Percentiles rank a stretch among this genome's conserved stretches.
Conservation (phyloP, 495 filamentous ascomycete species). For the Neurospora sp. region DNA sequence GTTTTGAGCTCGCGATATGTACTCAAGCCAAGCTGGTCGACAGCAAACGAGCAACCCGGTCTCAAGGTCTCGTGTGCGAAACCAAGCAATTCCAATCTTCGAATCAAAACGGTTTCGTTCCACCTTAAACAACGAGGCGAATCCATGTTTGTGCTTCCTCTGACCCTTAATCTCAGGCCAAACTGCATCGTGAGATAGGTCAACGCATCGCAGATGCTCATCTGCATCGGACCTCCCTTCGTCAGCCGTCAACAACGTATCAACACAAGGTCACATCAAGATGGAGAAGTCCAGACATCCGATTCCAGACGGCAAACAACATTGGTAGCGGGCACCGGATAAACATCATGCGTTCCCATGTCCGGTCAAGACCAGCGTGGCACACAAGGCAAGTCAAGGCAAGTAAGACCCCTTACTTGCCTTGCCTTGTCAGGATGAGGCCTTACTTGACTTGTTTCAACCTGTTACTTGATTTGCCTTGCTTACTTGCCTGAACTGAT, state of each 20-base stretch:
- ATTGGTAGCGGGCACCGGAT: neutral
- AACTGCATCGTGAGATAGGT: neutral
- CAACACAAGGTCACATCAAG: neutral
- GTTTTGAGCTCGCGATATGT: neutral
- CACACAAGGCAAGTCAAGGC: too few species aligned
- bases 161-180: neutral
- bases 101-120: too few species aligned
- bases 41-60: neutral
- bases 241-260: neutral
- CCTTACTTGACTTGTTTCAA: too few species aligned
- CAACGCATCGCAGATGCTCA: neutral
- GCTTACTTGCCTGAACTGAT: too few species aligned
- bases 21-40: neutral
- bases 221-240: neutral
- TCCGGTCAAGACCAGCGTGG: neutral
- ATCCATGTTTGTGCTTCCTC: neutral
- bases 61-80: neutral
- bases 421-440: too few species aligned
- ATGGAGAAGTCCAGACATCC: neutral
- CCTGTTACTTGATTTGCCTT: too few species aligned
- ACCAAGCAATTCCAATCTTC: neutral
- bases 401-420: too few species aligned
- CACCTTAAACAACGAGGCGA: too few species aligned
- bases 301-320: neutral
- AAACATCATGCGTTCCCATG: neutral